These are phyloP conservation scores for Bassia scoparia DNA, from an alignment of 148 eudicot genomes.

Conservation along the genomic window DNA sequence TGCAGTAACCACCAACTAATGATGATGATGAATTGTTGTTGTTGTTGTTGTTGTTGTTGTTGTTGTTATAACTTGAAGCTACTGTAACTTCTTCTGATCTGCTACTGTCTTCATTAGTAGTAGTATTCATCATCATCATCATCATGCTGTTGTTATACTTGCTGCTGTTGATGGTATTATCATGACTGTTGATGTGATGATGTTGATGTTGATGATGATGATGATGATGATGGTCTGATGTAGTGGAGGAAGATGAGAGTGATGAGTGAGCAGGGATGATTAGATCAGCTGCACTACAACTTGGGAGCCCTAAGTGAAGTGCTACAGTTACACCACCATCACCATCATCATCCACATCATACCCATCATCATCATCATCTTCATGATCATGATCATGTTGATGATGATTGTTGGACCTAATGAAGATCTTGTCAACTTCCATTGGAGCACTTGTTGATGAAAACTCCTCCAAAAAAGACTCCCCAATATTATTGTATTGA, in stretches of 20 bases:
- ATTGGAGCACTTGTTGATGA: slow-evolving; percentile 33
- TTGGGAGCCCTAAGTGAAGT: slow-evolving; percentile 56
- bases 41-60: background rate
- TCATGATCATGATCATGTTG: background rate
- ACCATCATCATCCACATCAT: slow-evolving; percentile 16
- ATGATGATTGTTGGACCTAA: slow-evolving; percentile 4
- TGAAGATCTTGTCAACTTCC: slow-evolving; percentile 30
- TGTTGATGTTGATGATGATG: slow-evolving; percentile 22
- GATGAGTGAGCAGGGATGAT: slow-evolving; percentile 11
- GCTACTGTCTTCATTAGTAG: slow-evolving; percentile 5
- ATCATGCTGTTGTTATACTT: slow-evolving; percentile 9
- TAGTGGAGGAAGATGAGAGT: slow-evolving; percentile 25
- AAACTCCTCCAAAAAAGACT: slow-evolving; percentile 10
- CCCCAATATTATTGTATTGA: background rate
- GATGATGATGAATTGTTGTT: slow-evolving; percentile 17
- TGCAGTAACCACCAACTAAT: slow-evolving; percentile 27
- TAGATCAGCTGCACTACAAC: slow-evolving; percentile 29
- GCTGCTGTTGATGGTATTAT: background rate
- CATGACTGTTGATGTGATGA: too few relatives aligned
- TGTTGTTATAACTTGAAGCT: slow-evolving; percentile 25
- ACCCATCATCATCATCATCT: background rate
- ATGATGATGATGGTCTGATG: slow-evolving; percentile 27
- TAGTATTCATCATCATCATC: slow-evolving; percentile 24
- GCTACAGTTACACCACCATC: slow-evolving; percentile 40
- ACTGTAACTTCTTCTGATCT: slow-evolving; percentile 40